Evolutionary conservation across 208 protist genomes (phyloP), one percentile per base, ranked within the genome.

Genomic region (Trypanosoma melophagium): DNA sequence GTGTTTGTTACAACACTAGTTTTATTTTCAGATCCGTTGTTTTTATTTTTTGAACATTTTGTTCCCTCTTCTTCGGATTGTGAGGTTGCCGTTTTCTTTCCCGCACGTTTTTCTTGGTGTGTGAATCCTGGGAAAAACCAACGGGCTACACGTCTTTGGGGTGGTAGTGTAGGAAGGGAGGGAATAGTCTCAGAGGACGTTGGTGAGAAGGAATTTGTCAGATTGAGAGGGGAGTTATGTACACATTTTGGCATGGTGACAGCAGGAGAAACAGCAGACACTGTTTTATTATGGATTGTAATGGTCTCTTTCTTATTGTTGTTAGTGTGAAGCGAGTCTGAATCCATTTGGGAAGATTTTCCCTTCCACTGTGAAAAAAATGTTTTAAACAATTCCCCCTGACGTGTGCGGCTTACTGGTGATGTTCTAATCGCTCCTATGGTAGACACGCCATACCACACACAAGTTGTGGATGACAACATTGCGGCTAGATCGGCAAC

Each of bases 41-140:
- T 55, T 12, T 44, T 31, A 28, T 16, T 65, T 13, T 4, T 41
- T 44, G 35, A 13, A 38, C 7, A 17, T 7, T 47, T 55, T 57
- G 28, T 17, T n/a, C 9, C 16, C 64, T 51, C 13, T 25, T n/a
- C 19, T 19, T 14, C 1, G 2, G 53, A 19, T 21, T 12, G 17
- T 7, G 63, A 7, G 13, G 52, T 40, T 35, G 52, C n/a, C 16
- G 16, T 60, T 21, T 19, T 42, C 2, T 66, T 21, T 21, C 16
- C 44, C 2, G 9, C 28, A 9, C 41, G 10, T 31, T 28, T 54
- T 40, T 54, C 58, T 22, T 59, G 28, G 2, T n/a, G 2, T 8
- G 57, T 67, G 12, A 75, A 61, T n/a, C 67, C 74, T 2, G 74
- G 68, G 21, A 80, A 71, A 38, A 76, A 80, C 68, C 74, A 80